Evolutionary conservation across 2,329 filamentous ascomycete species (phyloP).

Genomic region (Penicillium sp.): DNA sequence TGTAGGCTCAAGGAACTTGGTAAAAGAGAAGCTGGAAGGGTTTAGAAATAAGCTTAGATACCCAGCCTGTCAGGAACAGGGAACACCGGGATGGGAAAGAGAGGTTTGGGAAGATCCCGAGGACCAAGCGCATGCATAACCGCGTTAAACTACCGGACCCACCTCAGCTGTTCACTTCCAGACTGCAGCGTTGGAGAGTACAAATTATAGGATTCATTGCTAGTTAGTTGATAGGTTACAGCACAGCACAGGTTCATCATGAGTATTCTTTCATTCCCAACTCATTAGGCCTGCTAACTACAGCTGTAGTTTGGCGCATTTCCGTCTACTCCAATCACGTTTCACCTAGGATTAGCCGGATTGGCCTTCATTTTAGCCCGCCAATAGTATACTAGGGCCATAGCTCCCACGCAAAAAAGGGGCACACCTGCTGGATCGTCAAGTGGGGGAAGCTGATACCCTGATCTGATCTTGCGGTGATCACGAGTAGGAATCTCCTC

Average conservation of each 20-base stretch:
- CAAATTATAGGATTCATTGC: not conserved
- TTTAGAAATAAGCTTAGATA: not conserved
- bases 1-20: not conserved
- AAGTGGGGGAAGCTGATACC: not conserved
- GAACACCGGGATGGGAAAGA: not conserved
- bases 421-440: not conserved
- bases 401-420: not conserved
- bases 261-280: not conserved
- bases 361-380: not conserved
- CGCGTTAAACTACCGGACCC: not conserved
- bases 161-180: not conserved
- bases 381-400: not conserved
- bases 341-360: not conserved
- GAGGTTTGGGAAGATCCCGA: not conserved
- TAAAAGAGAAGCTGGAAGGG: not conserved
- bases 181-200: not conserved
- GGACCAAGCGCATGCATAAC: not conserved
- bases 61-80: not conserved
- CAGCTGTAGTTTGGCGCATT: not conserved
- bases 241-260: not conserved
- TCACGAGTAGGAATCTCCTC: slow-evolving; percentile 1
- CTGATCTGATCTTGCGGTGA: not conserved
- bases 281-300: not conserved
- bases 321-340: not conserved
- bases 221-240: too few relatives aligned